A percentile compares a stretch with the other conserved stretches of the same genome.
phyloP scores from a whole-genome alignment of 345 rosid genomes.

The Stellera chamaejasme region DNA sequence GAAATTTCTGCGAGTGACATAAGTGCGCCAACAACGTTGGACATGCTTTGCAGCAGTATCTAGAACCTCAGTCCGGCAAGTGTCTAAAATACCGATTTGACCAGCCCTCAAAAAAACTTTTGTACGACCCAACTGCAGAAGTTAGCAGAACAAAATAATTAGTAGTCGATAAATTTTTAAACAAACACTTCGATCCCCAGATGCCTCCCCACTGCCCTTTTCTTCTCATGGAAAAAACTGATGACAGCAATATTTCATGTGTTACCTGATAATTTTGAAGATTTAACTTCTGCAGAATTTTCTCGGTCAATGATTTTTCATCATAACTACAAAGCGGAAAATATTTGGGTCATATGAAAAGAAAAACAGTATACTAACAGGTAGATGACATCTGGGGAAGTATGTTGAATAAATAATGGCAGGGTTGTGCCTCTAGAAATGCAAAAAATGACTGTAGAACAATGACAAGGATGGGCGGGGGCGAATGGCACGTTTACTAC shows the following conservation, averaged over 20 bases:
- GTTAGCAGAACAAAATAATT: slow-evolving; percentile 2
- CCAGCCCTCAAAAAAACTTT: slow-evolving; percentile 98
- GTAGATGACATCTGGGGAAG: neutral
- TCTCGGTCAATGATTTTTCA: slow-evolving; percentile 67
- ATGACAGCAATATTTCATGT: too few species aligned
- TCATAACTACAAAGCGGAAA: slow-evolving; percentile 48
- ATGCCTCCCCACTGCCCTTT: neutral
- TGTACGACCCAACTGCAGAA: slow-evolving; percentile 78
- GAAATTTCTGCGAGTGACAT: slow-evolving; percentile 47
- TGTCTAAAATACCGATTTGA: slow-evolving; percentile 87
- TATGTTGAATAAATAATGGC: slow-evolving; percentile 1
- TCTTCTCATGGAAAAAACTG: neutral
- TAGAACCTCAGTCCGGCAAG: slow-evolving; percentile 77
- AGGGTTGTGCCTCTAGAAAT: neutral
- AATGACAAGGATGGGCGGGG: neutral
- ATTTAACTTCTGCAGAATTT: slow-evolving; percentile 58
- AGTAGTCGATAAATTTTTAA: neutral
- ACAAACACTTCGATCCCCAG: neutral
- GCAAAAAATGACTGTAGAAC: neutral
- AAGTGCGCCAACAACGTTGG: slow-evolving; percentile 59
- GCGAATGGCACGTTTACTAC: neutral
- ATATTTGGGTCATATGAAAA: neutral
- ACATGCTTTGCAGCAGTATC: slow-evolving; percentile 72
- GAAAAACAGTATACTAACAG: neutral
- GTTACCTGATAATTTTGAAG: slow-evolving; percentile 89